Evolutionary conservation across 768 basidiomycete species (phyloP).

Genomic region (Mycena rebaudengoi): DNA sequence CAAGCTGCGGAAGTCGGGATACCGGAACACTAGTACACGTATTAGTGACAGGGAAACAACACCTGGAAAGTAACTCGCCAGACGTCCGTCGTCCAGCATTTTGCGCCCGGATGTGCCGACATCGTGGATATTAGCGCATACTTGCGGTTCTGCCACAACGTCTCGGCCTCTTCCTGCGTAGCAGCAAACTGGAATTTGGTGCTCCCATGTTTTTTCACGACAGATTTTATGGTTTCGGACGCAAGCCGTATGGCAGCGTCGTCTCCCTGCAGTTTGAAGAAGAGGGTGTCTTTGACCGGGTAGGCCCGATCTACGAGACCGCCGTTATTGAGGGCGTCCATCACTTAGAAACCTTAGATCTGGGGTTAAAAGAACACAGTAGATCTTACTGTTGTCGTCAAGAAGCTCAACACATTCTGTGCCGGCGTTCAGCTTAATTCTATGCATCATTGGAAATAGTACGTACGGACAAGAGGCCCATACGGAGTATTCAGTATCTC

Average conservation of each 20-base stretch:
- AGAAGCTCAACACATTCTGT: constrained; percentile 89
- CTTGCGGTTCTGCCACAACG: constrained; percentile 88
- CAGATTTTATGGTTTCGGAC: constrained; percentile 62
- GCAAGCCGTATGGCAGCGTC: constrained; percentile 63
- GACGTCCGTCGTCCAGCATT: constrained; percentile 90
- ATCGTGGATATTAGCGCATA: constrained; percentile 80
- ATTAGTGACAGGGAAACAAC: background rate
- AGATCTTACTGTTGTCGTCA: constrained; percentile 70
- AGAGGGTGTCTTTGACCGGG: constrained; percentile 79
- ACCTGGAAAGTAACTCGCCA: constrained; percentile 59
- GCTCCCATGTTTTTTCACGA: constrained; percentile 76
- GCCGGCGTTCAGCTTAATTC: background rate
- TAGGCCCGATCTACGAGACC: constrained; percentile 69
- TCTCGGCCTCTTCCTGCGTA: constrained; percentile 77
- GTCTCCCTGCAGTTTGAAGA: constrained; percentile 93
- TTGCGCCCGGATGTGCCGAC: constrained; percentile 66
- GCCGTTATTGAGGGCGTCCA: constrained; percentile 76
- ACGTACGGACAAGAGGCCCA: constrained; percentile 79
- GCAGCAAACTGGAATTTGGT: constrained; percentile 75
- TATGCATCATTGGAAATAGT: background rate
- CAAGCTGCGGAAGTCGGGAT: constrained; percentile 71
- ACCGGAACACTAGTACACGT: constrained; percentile 66
- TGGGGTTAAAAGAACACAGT: background rate
- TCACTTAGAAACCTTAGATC: constrained; percentile 55
- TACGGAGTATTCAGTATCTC: constrained; percentile 77